Evolutionary conservation across 2,329 filamentous ascomycete genomes (phyloP).

Genomic region (Hymenoscyphus fructigenus): DNA sequence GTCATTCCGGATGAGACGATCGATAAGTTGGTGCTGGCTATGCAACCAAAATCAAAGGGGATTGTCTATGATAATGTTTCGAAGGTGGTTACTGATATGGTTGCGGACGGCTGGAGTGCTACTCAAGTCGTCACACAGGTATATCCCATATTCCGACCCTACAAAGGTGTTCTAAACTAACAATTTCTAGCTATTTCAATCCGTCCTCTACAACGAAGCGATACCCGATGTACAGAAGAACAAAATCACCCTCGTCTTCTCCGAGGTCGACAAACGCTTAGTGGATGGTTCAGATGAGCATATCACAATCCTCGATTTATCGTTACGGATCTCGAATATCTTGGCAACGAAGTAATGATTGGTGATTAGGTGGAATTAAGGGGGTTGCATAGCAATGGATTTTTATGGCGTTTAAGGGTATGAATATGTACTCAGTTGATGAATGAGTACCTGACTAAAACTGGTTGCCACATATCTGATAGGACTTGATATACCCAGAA

Average conservation of each 20-base stretch:
- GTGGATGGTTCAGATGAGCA: constrained; percentile 97
- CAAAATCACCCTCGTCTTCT: constrained; percentile 84
- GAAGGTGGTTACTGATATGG: constrained; percentile 80
- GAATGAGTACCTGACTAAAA: background rate
- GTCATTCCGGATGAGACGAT: constrained; percentile 81
- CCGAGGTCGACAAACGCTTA: constrained; percentile 89
- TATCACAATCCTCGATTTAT: constrained; percentile 81
- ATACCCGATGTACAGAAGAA: constrained; percentile 87
- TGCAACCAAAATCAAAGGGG: constrained; percentile 67
- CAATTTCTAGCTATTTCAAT: constrained; percentile 68
- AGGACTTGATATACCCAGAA: constrained; percentile 1
- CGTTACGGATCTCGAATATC: constrained; percentile 76
- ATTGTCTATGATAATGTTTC: constrained; percentile 72
- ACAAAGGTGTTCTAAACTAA: constrained; percentile 8
- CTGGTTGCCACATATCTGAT: background rate
- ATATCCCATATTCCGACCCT: constrained; percentile 18
- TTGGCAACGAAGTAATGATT: constrained; percentile 40
- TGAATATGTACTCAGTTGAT: background rate
- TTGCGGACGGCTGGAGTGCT: constrained; percentile 96
- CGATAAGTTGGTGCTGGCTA: constrained; percentile 66
- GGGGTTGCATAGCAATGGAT: background rate
- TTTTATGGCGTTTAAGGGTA: background rate
- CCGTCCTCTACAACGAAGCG: constrained; percentile 78
- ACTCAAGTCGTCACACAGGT: constrained; percentile 82
- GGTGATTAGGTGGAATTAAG: background rate